These are phyloP conservation scores for Wickerhamomyces mucosus DNA, from an alignment of 805 yeast species.

Conservation along the genomic window DNA sequence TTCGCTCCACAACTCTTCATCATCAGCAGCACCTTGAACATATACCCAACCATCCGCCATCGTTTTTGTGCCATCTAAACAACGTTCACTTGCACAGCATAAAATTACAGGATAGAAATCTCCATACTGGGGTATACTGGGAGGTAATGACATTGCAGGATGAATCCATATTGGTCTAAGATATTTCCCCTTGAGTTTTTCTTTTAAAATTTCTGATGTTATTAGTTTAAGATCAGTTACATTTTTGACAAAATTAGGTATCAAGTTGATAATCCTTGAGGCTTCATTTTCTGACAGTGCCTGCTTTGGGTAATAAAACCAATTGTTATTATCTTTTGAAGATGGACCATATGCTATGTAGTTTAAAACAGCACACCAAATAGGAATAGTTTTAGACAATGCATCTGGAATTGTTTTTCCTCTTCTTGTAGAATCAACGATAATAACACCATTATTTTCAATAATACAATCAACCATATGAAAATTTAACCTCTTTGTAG, in stretches of 20 bases:
- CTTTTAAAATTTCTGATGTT: slow-evolving; percentile 22
- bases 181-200: slow-evolving; percentile 33
- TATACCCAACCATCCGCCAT: slow-evolving; percentile 41
- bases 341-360: slow-evolving; percentile 33
- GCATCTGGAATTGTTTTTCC: slow-evolving; percentile 87
- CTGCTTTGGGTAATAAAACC: slow-evolving; percentile 40
- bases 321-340: slow-evolving; percentile 14
- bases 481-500: slow-evolving; percentile 61
- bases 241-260: slow-evolving; percentile 40
- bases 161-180: slow-evolving; percentile 63
- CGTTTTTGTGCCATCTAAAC: slow-evolving; percentile 47
- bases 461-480: slow-evolving; percentile 49
- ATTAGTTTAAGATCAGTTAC: slow-evolving; percentile 33
- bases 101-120: slow-evolving; percentile 35
- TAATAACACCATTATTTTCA: slow-evolving; percentile 36
- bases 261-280: slow-evolving; percentile 33
- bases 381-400: slow-evolving; percentile 76
- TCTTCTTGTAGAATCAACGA: slow-evolving; percentile 79
- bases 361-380: slow-evolving; percentile 82
- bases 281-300: slow-evolving; percentile 51
- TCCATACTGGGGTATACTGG: slow-evolving; percentile 20
- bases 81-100: slow-evolving; percentile 54
- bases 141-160: slow-evolving; percentile 37
- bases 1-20: slow-evolving; percentile 79
- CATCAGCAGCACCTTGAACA: slow-evolving; percentile 93